Conservation (phyloP, 306 rosid genomes). For the Vachellia pachyceras region DNA sequence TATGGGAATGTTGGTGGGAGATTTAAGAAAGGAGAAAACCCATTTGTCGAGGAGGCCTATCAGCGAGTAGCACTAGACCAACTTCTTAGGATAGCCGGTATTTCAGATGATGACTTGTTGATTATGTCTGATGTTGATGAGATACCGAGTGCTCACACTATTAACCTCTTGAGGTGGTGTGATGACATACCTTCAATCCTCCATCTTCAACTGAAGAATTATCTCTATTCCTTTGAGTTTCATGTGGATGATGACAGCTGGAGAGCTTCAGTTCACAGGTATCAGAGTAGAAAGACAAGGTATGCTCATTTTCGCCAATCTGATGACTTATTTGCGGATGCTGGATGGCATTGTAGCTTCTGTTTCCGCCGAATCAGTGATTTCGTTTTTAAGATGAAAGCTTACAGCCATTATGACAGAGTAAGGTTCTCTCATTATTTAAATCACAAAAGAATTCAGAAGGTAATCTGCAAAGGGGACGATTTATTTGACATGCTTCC, state of each 20-base stretch:
- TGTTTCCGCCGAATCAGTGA: constrained; percentile 81
- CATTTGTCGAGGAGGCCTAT: constrained; percentile 83
- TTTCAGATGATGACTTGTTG: constrained; percentile 79
- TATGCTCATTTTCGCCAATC: constrained; percentile 84
- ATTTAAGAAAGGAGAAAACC: constrained; percentile 79
- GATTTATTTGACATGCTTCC: constrained; percentile 89
- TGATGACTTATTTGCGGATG: constrained; percentile 75
- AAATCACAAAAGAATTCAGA: constrained; percentile 68
- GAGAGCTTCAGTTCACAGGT: constrained; percentile 87
- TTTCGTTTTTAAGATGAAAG: constrained; percentile 86
- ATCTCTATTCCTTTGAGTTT: constrained; percentile 87
- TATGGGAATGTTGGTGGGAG: constrained; percentile 75
- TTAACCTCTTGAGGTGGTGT: constrained; percentile 86
- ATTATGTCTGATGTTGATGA: constrained; percentile 94
- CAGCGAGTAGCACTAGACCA: constrained; percentile 76
- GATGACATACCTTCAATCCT: constrained; percentile 72
- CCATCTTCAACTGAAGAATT: constrained; percentile 81
- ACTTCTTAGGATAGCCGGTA: constrained; percentile 77
- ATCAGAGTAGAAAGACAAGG: constrained; percentile 63
- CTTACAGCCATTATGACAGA: constrained; percentile 81
- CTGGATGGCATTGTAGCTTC: constrained; percentile 98
- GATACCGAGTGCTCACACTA: constrained; percentile 89
- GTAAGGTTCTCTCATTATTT: constrained; percentile 74
- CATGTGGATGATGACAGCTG: constrained; percentile 75
- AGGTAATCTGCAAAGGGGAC: constrained; percentile 72